These are phyloP conservation scores for Podaxis sp. DNA, from an alignment of 768 basidiomycete genomes.

Conservation along the genomic window DNA sequence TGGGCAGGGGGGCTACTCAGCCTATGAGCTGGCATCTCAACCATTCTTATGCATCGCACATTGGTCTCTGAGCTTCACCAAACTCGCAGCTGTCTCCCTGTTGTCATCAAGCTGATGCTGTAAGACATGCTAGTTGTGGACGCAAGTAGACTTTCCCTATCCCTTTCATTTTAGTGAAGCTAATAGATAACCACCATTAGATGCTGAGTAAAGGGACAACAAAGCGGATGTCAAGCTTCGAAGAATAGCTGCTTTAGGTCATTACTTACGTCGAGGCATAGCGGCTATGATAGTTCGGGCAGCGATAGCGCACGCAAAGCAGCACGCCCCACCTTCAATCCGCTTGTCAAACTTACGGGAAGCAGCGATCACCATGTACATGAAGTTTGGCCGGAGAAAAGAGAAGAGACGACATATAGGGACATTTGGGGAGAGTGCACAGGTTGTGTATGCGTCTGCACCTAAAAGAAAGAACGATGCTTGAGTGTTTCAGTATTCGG, in stretches of 20 bases:
- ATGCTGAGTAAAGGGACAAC: background rate
- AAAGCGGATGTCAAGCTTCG: conserved; percentile 14
- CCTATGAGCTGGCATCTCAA: too few relatives aligned
- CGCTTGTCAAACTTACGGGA: conserved; percentile 16
- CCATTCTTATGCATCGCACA: too few relatives aligned
- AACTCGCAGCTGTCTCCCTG: too few relatives aligned
- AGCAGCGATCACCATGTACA: conserved; percentile 15
- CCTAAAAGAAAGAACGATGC: background rate
- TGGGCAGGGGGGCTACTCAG: too few relatives aligned
- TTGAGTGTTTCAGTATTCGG: too few relatives aligned
- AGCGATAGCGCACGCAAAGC: conserved; percentile 12
- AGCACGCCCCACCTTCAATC: conserved; percentile 8
- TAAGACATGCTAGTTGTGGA: too few relatives aligned
- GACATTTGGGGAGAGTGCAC: background rate
- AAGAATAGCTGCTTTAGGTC: conserved; percentile 17
- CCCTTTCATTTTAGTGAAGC: too few relatives aligned
- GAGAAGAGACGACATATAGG: background rate
- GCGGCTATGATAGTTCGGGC: conserved; percentile 14
- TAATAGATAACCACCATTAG: background rate
- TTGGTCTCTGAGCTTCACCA: too few relatives aligned
- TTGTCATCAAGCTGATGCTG: too few relatives aligned
- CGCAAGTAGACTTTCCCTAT: too few relatives aligned
- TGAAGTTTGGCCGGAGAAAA: conserved; percentile 18
- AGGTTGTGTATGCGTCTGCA: background rate
- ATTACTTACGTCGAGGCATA: conserved; percentile 15